Base-by-base conservation (phyloP, 23 red algal species). In the Pyropia yezoensis region DNA sequence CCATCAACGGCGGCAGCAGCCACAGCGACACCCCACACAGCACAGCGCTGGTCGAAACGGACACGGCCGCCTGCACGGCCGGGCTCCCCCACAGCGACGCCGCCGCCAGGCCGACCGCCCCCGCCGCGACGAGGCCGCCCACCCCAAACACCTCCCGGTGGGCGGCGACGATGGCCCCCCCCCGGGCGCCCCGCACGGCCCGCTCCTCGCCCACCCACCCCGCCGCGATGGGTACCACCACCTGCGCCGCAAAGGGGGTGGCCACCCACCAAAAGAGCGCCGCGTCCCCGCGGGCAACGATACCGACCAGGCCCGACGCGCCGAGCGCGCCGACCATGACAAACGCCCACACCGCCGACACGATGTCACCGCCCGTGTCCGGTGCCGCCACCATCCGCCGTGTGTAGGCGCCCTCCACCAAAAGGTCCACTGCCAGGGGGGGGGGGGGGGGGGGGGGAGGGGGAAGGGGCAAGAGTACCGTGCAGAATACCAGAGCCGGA, bases 281-380 rank as follows among this genome's bases (percentile, higher is more conserved):
- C 57, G 82, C 71, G 54, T 87, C 76, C 55, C 67, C 57, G 29
- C 70, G 52, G 61, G 82, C 70, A 63, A 87, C 70, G 22, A 72
- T 63, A 20, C 71, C 82, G 7, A 72, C 82, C 15, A 87, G 27
- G 3, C 65, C 39, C 0, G 82, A 87, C 1, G 71, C 82, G 17
- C 75, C 50, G 51, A 87, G 76, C 21, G 63, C 63, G 13, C 82
- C 82, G 21, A 61, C 54, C 33, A 70, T 87, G 34, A 70, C 70
- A 51, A 87, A 51, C 18, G 71, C 82, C 82, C 82, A 87, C 7
- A 87, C 82, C 70, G 52, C 75, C 17, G 82, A 61, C 23, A 87
- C 82, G 52, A 87, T 50, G 64, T 77, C 71, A 26, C 70, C 75
- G 12, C 82, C 82, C n/a, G 62, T 87, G 27, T 76, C 82, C 14